phyloP scores from a whole-genome alignment of 805 yeast genomes.

The Starmerella cellae region DNA sequence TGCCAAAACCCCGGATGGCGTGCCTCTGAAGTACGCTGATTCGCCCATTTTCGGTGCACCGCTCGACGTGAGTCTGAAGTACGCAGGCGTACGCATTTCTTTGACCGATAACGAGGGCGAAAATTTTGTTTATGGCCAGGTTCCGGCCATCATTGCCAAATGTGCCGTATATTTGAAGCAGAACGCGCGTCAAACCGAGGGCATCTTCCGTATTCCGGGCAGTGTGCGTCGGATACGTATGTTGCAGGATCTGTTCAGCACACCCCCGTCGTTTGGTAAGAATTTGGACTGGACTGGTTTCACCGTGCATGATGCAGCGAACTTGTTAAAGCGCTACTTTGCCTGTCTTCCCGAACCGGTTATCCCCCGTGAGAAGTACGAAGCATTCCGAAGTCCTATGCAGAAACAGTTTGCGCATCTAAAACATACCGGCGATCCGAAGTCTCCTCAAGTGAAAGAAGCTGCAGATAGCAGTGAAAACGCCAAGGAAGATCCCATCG shows the following conservation, averaged over 20 bases:
- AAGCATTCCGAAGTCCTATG: constrained; percentile 65
- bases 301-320: constrained; percentile 94
- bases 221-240: constrained; percentile 77
- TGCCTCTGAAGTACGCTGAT: constrained; percentile 15
- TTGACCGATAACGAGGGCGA: constrained; percentile 45
- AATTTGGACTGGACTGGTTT: constrained; percentile 83
- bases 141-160: constrained; percentile 89
- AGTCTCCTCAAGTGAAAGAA: neutral
- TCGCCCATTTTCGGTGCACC: constrained; percentile 66
- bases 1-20: constrained; percentile 7
- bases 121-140: constrained; percentile 66
- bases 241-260: constrained; percentile 66
- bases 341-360: constrained; percentile 87
- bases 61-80: constrained; percentile 50
- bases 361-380: constrained; percentile 65
- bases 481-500: neutral
- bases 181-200: constrained; percentile 60
- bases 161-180: constrained; percentile 79
- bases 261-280: constrained; percentile 83
- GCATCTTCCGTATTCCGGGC: constrained; percentile 88
- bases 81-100: constrained; percentile 67
- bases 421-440: neutral
- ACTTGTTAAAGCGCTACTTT: constrained; percentile 69
- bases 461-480: neutral
- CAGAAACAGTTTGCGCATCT: constrained; percentile 42